Evolutionary conservation across 192 early-diverging fungal species (phyloP), one percentile per base, ranked within the genome.

Genomic region (Coemansia aciculifera): DNA sequence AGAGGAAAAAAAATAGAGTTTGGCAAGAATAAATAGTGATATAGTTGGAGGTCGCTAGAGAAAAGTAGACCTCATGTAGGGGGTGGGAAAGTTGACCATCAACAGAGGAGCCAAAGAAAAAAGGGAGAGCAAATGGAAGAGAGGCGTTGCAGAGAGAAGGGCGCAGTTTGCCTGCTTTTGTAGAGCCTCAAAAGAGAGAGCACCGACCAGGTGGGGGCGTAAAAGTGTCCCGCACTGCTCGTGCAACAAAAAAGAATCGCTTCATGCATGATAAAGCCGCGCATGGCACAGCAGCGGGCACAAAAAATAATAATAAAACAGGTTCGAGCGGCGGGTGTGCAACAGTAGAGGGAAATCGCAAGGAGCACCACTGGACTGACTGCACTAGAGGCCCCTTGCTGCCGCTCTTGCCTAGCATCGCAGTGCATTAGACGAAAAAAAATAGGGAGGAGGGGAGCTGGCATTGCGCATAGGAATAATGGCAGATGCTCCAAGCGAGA

Each of bases 1-100:
- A 57, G 19, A 36, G 49, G 49, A 56, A 66, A 65, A 65, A 38
- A 42, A 66, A 66, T 31, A 66, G 63, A 57, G 36, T 23, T 38
- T 39, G 38, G 24, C 44, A 42, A 46, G 49, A 23, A 9, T 32
- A 65, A 52, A 52, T 54, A 49, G 44, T 11, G 31, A 34, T 46
- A 56, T 37, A 43, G 36, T 23, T 61, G 32, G 31, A 13, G 39
- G 60, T 21, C 9, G 36, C 60, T 62, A 62, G 37, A 19, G 39
- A 3, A 17, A 62, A 62, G 60, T 62, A 62, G n/a, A 42, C 32
- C 60, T 62, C 60, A 62, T 62, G 60, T 62, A 62, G 60, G 23
- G 60, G 60, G 60, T 62, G 60, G 60, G 60, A 62, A 62, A 62
- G 54, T 57, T 57, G 54, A 32, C 54, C 54, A 57, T 32, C 54